Evolutionary conservation across 2,329 filamentous ascomycete genomes (phyloP).

Genomic region (Fusarium drepaniforme): DNA sequence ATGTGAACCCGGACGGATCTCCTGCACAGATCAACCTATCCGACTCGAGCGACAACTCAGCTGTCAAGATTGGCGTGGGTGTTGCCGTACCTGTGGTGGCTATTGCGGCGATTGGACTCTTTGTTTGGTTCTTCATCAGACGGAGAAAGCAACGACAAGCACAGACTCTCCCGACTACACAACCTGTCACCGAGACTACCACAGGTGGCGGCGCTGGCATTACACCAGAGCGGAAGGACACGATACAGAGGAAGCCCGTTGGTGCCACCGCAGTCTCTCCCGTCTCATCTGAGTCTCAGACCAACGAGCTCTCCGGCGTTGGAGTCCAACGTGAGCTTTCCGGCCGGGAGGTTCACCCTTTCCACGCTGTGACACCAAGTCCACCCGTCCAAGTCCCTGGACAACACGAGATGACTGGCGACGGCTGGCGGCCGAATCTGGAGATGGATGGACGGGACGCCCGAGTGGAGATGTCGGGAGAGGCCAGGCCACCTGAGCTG

Average conservation of each 20-base stretch:
- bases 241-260: slow-evolving; percentile 35
- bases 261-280: slow-evolving; percentile 32
- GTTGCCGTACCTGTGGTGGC: slow-evolving; percentile 31
- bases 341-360: slow-evolving; percentile 25
- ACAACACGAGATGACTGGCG: slow-evolving; percentile 38
- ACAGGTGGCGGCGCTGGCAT: background rate
- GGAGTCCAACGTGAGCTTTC: slow-evolving; percentile 29
- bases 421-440: slow-evolving; percentile 27
- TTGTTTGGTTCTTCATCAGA: slow-evolving; percentile 30
- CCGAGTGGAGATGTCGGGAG: slow-evolving; percentile 34
- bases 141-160: slow-evolving; percentile 23
- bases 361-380: slow-evolving; percentile 30
- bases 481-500: slow-evolving; percentile 30
- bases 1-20: slow-evolving; percentile 38
- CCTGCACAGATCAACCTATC: slow-evolving; percentile 18
- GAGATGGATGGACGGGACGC: slow-evolving; percentile 39
- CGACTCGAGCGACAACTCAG: slow-evolving; percentile 15
- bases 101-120: slow-evolving; percentile 10
- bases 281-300: slow-evolving; percentile 33
- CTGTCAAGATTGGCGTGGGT: slow-evolving; percentile 39
- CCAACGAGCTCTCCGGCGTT: slow-evolving; percentile 34
- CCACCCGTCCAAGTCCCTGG: slow-evolving; percentile 34
- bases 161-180: background rate
- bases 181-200: slow-evolving; percentile 27
- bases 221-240: slow-evolving; percentile 20